These are phyloP conservation scores for Neurospora crassa DNA, from an alignment of 2,329 filamentous ascomycete genomes.

Conservation along the genomic window DNA sequence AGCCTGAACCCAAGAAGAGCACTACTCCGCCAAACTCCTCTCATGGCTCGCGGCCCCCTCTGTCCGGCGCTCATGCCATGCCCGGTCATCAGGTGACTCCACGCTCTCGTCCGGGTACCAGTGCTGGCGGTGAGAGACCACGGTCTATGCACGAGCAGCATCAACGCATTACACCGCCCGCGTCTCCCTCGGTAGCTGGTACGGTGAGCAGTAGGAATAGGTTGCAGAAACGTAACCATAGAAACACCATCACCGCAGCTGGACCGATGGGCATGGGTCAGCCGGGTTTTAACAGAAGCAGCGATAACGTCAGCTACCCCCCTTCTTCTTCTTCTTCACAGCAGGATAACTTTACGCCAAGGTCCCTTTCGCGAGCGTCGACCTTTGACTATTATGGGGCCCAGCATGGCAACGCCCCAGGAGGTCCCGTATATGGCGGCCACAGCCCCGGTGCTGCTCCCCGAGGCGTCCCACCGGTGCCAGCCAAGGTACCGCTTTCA, in stretches of 20 bases:
- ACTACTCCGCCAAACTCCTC: conserved; percentile 22
- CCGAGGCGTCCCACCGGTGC: conserved; percentile 46
- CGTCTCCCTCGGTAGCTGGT: conserved; percentile 2
- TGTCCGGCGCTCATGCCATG: conserved; percentile 44
- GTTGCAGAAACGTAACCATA: conserved; percentile 54
- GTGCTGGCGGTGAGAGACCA: not conserved
- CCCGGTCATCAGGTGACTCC: conserved; percentile 23
- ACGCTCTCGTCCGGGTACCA: conserved; percentile 7
- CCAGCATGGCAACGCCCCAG: conserved; percentile 37
- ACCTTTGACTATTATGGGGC: conserved; percentile 37
- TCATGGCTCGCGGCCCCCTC: conserved; percentile 31
- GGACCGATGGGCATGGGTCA: conserved; percentile 27
- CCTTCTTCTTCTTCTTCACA: conserved; percentile 33
- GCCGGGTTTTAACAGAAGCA: not conserved
- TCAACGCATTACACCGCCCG: conserved; percentile 9
- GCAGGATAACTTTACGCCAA: conserved; percentile 37
- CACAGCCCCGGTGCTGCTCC: conserved; percentile 18
- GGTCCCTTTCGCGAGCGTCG: conserved; percentile 34
- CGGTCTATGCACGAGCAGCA: not conserved
- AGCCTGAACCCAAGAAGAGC: conserved; percentile 55
- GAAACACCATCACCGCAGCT: conserved; percentile 26
- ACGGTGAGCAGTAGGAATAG: conserved; percentile 40
- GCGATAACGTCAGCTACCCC: not conserved
- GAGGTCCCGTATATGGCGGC: conserved; percentile 17
- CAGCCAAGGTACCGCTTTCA: conserved; percentile 57